Base-by-base conservation (phyloP, 352 stramenopile species). In the Globisporangium perplexum region DNA sequence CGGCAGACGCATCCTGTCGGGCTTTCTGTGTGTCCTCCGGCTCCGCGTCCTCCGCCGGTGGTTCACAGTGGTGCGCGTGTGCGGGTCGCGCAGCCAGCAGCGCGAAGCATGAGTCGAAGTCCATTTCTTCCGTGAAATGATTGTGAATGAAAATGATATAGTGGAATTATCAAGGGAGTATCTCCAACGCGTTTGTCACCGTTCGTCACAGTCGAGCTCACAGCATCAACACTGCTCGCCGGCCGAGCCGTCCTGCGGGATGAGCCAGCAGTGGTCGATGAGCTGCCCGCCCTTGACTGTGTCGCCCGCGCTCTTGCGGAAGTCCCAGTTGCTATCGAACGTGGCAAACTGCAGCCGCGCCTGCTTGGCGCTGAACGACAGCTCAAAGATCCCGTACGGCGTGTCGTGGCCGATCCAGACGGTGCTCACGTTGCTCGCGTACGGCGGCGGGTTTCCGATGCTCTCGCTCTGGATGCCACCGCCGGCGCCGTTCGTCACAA, bases 391-490 rank as follows among this genome's bases (percentile, higher is more conserved):
- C 10, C 77, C 77, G 49, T 90, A 90, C 3, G 76, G 79, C 2
- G 74, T 57, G 48, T 83, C 72, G 26, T 67, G 66, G 1, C 71
- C 77, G 30, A 65, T 74, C 79, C 77, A 88, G 12, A 86, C 58
- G 17, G 71, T 66, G 43, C 59, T 71, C 31, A 86, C 67, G 22
- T 75, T 51, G 0, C 58, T 75, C 1, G 66, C 75, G 35, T 79
- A 84, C 10, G 62, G 47, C 38, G 74, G 74, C 1, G 74, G 77
- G 22, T 60, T 58, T 4, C 76, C 68, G 20, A 90, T 84, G 42
- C 76, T 83, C 67, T 90, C 80, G 43, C 72, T 86, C 54, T 85
- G 77, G 33, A 90, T 90, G 18, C 79, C 79, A 15, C 79, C 77
- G 7, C 79, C 77, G 24, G 77, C 77, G 39, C 74, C 77, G 42